Base-by-base conservation (phyloP, 371 early-diverging fungal genomes). In the Mortierella polycephala region DNA sequence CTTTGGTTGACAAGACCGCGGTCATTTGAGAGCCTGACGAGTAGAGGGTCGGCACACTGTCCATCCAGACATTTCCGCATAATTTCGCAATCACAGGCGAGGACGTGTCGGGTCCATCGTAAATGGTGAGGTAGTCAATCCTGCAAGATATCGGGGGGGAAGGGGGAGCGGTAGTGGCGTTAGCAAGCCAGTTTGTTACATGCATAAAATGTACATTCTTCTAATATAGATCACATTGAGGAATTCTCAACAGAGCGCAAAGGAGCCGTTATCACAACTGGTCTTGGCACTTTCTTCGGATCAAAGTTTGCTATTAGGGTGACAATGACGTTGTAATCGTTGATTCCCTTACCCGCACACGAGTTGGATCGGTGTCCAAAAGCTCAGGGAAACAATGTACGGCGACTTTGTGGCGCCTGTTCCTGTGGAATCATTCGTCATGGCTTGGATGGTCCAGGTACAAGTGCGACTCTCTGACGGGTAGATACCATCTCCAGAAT, bases 1-100 rank as follows among this genome's bases (percentile, higher is more conserved):
- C 57, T 41, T 62, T 54, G 4, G 66, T 60, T 18, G 73, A 56
- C 55, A 73, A 73, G 37, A 72, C 73, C 0, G 62, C 70, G 1
- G 80, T 79, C 66, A 79, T 52, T 11, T 49, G 37, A 11, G 80
- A 50, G 37, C 80, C 74, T 20, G 74, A 67, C 6, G 74, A 74
- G 46, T 60, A 74, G 5, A 60, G 10, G 4, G 37, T 60, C 5
- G 64, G 66, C 2, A 18, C 11, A 20, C 51, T 60, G 16, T 66
- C 69, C 60, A 42, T 16, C 49, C 60, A 61, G 14, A 66, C 57
- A 42, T 79, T 73, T 12, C 80, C 80, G 41, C 80, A 79, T 8
- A 79, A 18, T 4, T 40, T 66, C 8, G 73, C 63, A 40, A 79
- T 57, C 18, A 79, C 46, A 20, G 73, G 73, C 11, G 69, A 68